These are phyloP conservation scores for Apophysomyces elegans DNA, from an alignment of 371 early-diverging fungal genomes.

Conservation along the genomic window DNA sequence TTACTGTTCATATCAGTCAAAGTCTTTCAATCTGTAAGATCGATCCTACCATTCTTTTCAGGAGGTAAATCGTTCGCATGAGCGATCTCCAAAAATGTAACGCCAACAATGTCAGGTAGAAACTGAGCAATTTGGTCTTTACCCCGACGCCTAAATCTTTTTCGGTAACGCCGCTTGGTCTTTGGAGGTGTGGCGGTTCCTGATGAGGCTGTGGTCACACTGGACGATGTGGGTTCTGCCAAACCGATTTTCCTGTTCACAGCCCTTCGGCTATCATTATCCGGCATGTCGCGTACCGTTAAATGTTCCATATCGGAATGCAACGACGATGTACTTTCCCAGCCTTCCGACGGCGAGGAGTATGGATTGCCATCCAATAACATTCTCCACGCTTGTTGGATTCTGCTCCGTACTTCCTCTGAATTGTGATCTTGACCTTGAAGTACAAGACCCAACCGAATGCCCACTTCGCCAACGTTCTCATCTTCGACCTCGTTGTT, in stretches of 20 bases:
- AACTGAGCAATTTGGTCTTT: slow-evolving; percentile 33
- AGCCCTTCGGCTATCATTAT: not conserved
- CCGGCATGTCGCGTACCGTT: not conserved
- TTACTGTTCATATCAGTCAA: slow-evolving; percentile 29
- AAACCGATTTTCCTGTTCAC: slow-evolving; percentile 3
- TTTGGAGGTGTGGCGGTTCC: slow-evolving; percentile 2
- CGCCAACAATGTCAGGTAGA: slow-evolving; percentile 52
- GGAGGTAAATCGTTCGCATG: slow-evolving; percentile 68
- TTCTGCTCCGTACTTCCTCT: not conserved
- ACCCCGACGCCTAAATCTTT: slow-evolving; percentile 13
- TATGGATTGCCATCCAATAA: slow-evolving; percentile 3
- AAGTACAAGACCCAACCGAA: not conserved
- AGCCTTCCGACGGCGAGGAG: not conserved
- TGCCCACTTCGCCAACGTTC: slow-evolving; percentile 4
- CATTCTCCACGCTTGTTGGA: slow-evolving; percentile 3
- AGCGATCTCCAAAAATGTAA: slow-evolving; percentile 66
- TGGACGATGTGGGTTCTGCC: not conserved
- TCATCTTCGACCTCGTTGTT: not conserved
- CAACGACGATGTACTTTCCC: not conserved
- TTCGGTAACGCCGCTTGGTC: slow-evolving; percentile 4
- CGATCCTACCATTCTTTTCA: slow-evolving; percentile 47
- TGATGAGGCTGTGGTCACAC: slow-evolving; percentile 13
- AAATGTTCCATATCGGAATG: slow-evolving; percentile 9
- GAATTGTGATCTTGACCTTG: not conserved
- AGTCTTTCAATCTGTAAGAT: not conserved